phyloP scores from a whole-genome alignment of 306 rosid genomes.

The Notholithocarpus densiflorus region DNA sequence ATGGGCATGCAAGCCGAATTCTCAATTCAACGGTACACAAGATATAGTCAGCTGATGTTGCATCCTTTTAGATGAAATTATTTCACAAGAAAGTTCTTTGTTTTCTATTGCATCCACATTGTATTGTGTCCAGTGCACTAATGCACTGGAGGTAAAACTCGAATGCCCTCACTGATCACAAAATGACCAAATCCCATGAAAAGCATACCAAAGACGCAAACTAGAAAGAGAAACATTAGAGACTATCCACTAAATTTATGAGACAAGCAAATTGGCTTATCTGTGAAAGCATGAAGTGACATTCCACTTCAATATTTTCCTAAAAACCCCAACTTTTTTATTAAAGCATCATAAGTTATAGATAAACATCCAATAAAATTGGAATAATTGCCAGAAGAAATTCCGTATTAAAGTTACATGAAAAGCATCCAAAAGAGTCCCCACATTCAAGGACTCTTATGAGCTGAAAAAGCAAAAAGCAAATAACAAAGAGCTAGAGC shows the following conservation, averaged over 20 bases:
- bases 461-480: background rate
- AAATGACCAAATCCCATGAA: background rate
- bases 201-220: background rate
- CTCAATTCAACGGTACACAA: background rate
- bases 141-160: no score
- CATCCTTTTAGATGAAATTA: background rate
- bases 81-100: background rate
- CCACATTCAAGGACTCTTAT: background rate
- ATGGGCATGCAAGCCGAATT: background rate
- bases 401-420: background rate
- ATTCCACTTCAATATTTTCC: background rate
- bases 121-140: no score
- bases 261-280: background rate
- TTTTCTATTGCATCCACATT: background rate
- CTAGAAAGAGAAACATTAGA: background rate
- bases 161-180: background rate
- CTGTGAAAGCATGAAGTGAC: background rate
- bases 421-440: no score
- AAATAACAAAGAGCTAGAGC: no score
- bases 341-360: background rate
- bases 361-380: background rate
- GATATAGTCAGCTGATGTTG: background rate
- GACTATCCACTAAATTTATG: background rate
- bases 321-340: background rate
- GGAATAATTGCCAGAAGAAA: background rate